These are phyloP conservation scores for Aspergillus brasiliensis DNA, from an alignment of 2,329 filamentous ascomycete genomes.

Conservation along the genomic window DNA sequence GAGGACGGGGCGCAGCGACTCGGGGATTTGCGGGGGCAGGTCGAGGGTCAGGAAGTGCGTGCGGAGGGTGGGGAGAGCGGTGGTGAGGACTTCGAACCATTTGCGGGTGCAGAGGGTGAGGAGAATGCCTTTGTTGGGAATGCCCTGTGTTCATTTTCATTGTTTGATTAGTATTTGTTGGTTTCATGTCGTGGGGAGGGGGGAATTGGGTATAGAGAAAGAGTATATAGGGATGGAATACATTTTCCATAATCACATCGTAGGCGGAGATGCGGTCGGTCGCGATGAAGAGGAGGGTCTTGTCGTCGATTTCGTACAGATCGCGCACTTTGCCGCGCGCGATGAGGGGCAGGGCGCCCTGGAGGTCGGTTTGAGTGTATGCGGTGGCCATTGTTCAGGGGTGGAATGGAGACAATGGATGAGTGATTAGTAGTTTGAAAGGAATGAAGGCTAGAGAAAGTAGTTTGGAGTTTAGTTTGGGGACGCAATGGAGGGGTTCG, in stretches of 20 bases:
- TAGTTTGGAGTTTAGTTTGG: neutral
- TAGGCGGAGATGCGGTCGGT: conserved; percentile 94
- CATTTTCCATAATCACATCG: conserved; percentile 86
- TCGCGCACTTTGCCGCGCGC: conserved; percentile 77
- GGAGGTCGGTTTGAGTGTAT: conserved; percentile 47
- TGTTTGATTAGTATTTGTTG: conserved; percentile 22
- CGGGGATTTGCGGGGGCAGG: conserved; percentile 55
- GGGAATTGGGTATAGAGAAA: neutral
- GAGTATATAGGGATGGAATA: conserved; percentile 46
- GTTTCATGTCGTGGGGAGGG: conserved; percentile 45
- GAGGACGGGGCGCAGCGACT: conserved; percentile 54
- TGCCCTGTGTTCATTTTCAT: conserved; percentile 59
- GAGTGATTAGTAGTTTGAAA: neutral
- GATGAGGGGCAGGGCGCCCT: conserved; percentile 51
- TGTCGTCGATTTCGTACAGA: conserved; percentile 70
- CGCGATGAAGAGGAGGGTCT: conserved; percentile 77
- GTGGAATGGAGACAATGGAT: neutral
- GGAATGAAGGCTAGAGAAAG: neutral
- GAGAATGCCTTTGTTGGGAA: conserved; percentile 68
- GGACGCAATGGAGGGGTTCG: neutral
- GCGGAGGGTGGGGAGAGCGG: conserved; percentile 58
- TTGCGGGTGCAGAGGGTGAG: conserved; percentile 67
- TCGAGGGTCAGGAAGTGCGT: conserved; percentile 65
- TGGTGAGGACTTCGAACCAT: conserved; percentile 67
- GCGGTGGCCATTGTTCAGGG: conserved; percentile 38